phyloP scores from a whole-genome alignment of 768 basidiomycete genomes.

The Trametopsis cervina region DNA sequence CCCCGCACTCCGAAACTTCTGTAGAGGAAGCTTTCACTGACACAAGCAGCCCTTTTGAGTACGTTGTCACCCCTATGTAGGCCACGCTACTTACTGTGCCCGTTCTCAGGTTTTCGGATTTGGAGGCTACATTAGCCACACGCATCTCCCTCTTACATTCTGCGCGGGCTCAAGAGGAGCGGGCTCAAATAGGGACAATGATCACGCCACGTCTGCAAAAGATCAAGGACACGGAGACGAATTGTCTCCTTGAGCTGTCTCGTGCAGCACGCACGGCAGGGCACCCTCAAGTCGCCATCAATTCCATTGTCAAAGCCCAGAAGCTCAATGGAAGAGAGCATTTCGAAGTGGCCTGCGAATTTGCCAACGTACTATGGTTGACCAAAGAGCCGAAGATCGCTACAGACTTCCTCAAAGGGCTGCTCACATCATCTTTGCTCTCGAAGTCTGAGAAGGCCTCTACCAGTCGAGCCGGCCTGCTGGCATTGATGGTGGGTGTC shows the following conservation, averaged over 20 bases:
- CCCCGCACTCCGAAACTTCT: conserved; percentile 26
- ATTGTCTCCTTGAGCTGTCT: conserved; percentile 66
- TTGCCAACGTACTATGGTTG: conserved; percentile 85
- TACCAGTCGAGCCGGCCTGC: not conserved
- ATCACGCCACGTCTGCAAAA: conserved; percentile 42
- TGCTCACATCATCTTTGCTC: conserved; percentile 17
- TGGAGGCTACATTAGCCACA: conserved; percentile 76
- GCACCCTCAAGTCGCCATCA: conserved; percentile 77
- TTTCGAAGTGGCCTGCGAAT: conserved; percentile 66
- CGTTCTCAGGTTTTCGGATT: conserved; percentile 53
- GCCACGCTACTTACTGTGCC: not conserved
- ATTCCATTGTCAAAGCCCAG: conserved; percentile 75
- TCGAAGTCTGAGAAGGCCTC: not conserved
- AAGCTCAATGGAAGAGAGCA: conserved; percentile 41
- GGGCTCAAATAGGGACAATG: conserved; percentile 70
- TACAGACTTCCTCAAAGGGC: conserved; percentile 57
- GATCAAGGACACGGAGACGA: conserved; percentile 56
- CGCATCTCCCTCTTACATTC: conserved; percentile 78
- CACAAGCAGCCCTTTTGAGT: too few relatives aligned
- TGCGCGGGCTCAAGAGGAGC: conserved; percentile 58
- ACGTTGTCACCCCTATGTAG: conserved; percentile 21
- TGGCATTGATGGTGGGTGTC: not conserved
- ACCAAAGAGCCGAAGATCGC: conserved; percentile 82
- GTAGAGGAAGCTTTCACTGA: conserved; percentile 41
- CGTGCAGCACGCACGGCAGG: conserved; percentile 60